Conservation (phyloP, 345 rosid genomes). For the Linum usitatissimum region DNA sequence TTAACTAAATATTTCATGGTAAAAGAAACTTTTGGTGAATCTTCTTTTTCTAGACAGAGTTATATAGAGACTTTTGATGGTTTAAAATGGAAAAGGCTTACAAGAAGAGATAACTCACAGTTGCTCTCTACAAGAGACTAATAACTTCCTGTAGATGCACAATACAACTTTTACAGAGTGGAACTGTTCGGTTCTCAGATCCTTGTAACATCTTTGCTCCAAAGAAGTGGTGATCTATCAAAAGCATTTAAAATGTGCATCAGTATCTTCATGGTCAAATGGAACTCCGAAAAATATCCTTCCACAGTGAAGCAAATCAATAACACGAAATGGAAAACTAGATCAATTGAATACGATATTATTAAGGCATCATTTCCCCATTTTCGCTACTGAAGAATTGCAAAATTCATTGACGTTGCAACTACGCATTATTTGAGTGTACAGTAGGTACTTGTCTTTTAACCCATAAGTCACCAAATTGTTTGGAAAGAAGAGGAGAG, state of each 20-base stretch:
- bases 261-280: background rate
- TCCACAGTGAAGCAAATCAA: background rate
- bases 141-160: conserved; percentile 21
- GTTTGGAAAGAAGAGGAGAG: no score
- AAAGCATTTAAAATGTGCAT: conserved; percentile 3
- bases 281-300: background rate
- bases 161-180: conserved; percentile 20
- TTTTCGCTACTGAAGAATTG: no score
- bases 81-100: background rate
- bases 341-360: no score
- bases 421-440: no score
- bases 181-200: conserved; percentile 23
- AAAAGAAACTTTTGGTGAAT: background rate
- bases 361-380: no score
- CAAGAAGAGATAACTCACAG: conserved; percentile 15
- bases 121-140: conserved; percentile 21
- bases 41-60: background rate
- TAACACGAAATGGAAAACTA: background rate
- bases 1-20: no score
- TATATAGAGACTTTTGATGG: background rate
- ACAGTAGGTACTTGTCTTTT: no score
- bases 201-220: conserved; percentile 25
- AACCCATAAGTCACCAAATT: no score
- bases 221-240: conserved; percentile 18
- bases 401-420: no score